Percentiles rank a stretch among this genome's conserved stretches.
Conservation (phyloP, 2,329 filamentous ascomycete species). For the Nemania serpens region DNA sequence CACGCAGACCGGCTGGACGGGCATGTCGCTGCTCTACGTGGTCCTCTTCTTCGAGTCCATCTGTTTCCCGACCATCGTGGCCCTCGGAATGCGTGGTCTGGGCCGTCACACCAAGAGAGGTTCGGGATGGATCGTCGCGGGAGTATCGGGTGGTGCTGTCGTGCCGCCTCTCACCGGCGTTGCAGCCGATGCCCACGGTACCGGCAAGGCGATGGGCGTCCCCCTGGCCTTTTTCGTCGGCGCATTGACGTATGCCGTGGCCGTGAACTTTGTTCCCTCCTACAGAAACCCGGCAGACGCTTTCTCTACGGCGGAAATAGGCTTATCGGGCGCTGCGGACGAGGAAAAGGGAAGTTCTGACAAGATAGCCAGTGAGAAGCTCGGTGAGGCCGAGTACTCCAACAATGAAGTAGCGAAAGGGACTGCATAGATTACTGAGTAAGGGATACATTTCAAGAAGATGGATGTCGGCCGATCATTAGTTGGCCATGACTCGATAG, state of each 20-base stretch:
- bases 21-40: slow-evolving; percentile 67
- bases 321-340: slow-evolving; percentile 37
- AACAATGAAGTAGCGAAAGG: not conserved
- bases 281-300: slow-evolving; percentile 68
- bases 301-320: slow-evolving; percentile 53
- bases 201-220: slow-evolving; percentile 68
- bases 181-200: slow-evolving; percentile 66
- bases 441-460: not conserved
- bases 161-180: slow-evolving; percentile 74
- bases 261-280: slow-evolving; percentile 68
- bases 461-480: too few species aligned
- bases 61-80: slow-evolving; percentile 81
- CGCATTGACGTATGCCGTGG: slow-evolving; percentile 60
- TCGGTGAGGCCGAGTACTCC: slow-evolving; percentile 18
- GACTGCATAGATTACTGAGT: not conserved
- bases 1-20: slow-evolving; percentile 51
- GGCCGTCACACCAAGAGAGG: slow-evolving; percentile 79
- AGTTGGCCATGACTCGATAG: too few species aligned
- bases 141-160: slow-evolving; percentile 73
- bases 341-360: slow-evolving; percentile 35
- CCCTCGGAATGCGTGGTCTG: slow-evolving; percentile 74
- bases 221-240: slow-evolving; percentile 64
- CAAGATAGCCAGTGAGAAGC: slow-evolving; percentile 21
- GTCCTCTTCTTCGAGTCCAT: slow-evolving; percentile 80
- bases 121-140: slow-evolving; percentile 71